These are phyloP conservation scores for Ophiostoma pallidulum DNA, from an alignment of 2,329 filamentous ascomycete species.

Conservation along the genomic window DNA sequence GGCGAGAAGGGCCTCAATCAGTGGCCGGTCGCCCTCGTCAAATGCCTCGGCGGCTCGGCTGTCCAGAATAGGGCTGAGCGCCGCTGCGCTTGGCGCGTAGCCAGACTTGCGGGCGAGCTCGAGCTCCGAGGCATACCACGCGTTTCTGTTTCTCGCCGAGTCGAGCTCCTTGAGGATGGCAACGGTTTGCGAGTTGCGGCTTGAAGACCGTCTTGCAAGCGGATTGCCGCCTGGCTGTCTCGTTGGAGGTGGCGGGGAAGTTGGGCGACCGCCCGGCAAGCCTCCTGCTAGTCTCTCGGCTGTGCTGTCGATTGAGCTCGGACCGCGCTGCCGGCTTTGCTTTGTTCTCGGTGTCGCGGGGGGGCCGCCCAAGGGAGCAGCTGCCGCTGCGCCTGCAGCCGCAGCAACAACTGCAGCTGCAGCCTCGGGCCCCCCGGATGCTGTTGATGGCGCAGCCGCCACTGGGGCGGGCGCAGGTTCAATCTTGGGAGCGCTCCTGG, in stretches of 20 bases:
- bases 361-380: neutral
- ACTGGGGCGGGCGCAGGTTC: conserved; percentile 19
- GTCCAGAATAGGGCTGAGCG: conserved; percentile 64
- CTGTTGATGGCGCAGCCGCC: conserved; percentile 1
- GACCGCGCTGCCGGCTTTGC: conserved; percentile 43
- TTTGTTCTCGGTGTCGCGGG: conserved; percentile 26
- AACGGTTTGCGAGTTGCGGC: conserved; percentile 57
- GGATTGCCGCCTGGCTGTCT: conserved; percentile 46
- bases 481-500: conserved; percentile 26
- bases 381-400: conserved; percentile 16
- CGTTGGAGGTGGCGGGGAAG: conserved; percentile 48
- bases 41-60: conserved; percentile 69
- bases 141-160: conserved; percentile 72
- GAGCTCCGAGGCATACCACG: conserved; percentile 94
- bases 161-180: conserved; percentile 82
- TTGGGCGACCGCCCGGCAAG: conserved; percentile 31
- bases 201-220: conserved; percentile 49
- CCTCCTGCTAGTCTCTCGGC: conserved; percentile 37
- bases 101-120: conserved; percentile 85
- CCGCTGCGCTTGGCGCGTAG: conserved; percentile 65
- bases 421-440: conserved; percentile 5
- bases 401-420: conserved; percentile 1
- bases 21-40: conserved; percentile 80
- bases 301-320: conserved; percentile 60
- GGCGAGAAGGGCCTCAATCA: conserved; percentile 83